These are phyloP conservation scores for Nemania bipapillata DNA, from an alignment of 2,329 filamentous ascomycete genomes.

Conservation along the genomic window DNA sequence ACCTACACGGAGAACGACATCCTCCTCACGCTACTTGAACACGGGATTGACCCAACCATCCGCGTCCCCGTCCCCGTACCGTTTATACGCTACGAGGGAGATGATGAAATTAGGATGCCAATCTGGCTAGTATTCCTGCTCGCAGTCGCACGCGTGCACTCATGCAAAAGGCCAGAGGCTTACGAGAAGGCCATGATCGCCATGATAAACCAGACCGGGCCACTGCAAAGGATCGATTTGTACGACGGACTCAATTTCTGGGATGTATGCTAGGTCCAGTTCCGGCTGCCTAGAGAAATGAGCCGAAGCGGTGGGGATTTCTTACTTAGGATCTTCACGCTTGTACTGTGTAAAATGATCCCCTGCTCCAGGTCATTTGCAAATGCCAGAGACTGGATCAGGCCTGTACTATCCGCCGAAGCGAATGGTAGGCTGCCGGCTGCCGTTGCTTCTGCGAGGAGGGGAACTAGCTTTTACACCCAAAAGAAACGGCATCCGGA, in stretches of 20 bases:
- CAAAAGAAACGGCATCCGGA: not conserved
- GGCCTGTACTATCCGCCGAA: conserved; percentile 14
- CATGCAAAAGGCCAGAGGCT: conserved; percentile 3
- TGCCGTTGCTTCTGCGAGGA: not conserved
- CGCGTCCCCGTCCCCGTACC: not conserved
- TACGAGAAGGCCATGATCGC: conserved; percentile 21
- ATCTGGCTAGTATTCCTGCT: conserved; percentile 12
- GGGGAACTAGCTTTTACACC: not conserved
- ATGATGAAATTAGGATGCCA: conserved; percentile 2
- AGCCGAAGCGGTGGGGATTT: conserved; percentile 8
- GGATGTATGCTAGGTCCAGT: not conserved
- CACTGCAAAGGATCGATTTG: not conserved
- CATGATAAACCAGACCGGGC: conserved; percentile 8
- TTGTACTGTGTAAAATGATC: conserved; percentile 16
- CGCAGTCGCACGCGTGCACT: conserved; percentile 7
- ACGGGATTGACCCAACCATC: conserved; percentile 16
- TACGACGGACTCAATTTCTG: not conserved
- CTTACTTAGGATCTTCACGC: conserved; percentile 11
- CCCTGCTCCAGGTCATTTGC: not conserved
- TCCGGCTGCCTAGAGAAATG: conserved; percentile 13
- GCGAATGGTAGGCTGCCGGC: not conserved
- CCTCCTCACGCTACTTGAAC: conserved; percentile 8
- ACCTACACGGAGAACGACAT: conserved; percentile 15
- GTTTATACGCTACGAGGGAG: not conserved
- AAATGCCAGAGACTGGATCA: conserved; percentile 12